These are phyloP conservation scores for Citrus inodora DNA, from an alignment of 345 rosid genomes.

Conservation along the genomic window DNA sequence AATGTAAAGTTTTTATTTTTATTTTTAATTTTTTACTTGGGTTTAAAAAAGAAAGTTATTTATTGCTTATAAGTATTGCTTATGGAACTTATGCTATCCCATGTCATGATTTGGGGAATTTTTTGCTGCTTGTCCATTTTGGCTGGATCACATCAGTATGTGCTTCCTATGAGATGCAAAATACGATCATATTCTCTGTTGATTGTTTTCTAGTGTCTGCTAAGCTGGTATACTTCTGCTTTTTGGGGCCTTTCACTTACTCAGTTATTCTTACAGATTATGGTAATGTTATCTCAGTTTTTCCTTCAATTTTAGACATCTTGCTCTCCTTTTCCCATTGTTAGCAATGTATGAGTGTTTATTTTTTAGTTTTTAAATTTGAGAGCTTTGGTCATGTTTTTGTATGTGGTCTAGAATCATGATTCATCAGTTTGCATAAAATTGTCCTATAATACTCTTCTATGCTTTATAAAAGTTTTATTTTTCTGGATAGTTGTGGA, in stretches of 20 bases:
- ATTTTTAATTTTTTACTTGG: too few species aligned
- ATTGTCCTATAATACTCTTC: slow-evolving; percentile 4
- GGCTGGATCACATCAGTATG: neutral
- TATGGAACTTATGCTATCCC: neutral
- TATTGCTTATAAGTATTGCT: neutral
- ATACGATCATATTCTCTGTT: neutral
- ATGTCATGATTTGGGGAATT: neutral
- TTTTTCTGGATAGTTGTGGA: slow-evolving; percentile 54
- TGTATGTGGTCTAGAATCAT: neutral
- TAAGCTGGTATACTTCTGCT: neutral
- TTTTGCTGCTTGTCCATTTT: neutral
- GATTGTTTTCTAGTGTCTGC: neutral
- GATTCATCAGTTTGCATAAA: neutral
- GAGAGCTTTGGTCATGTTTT: neutral
- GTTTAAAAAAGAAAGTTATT: neutral
- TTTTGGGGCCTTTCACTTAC: neutral
- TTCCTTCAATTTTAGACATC: neutral
- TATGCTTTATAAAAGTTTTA: neutral
- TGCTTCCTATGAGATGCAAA: neutral
- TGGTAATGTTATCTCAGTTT: neutral
- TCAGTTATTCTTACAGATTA: neutral
- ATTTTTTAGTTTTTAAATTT: neutral
- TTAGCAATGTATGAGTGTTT: neutral
- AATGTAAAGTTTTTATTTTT: too few species aligned
- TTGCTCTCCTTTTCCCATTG: neutral